phyloP scores from a whole-genome alignment of 2,329 filamentous ascomycete species.

The Aulographum hederae region DNA sequence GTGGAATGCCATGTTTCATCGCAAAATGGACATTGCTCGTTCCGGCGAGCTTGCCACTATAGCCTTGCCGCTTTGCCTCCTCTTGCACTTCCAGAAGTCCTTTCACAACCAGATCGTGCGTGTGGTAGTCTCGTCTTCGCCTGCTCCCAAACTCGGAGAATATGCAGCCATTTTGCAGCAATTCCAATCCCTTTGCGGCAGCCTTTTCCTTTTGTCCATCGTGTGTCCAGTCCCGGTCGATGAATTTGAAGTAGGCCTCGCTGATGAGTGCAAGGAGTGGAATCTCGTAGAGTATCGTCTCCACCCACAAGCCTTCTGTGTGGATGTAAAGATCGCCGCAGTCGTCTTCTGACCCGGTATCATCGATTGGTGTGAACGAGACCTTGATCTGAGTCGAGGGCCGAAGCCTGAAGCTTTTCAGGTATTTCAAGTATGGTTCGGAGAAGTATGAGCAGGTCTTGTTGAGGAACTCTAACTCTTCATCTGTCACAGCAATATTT shows the following conservation, averaged over 20 bases:
- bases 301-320: constrained; percentile 71
- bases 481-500: constrained; percentile 58
- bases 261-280: constrained; percentile 81
- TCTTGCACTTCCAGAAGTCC: constrained; percentile 66
- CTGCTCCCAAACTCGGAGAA: constrained; percentile 91
- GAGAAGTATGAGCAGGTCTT: constrained; percentile 67
- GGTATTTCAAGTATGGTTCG: constrained; percentile 58
- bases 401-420: constrained; percentile 63
- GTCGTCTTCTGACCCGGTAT: constrained; percentile 46
- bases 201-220: constrained; percentile 73
- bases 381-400: constrained; percentile 65
- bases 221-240: constrained; percentile 84
- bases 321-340: constrained; percentile 62
- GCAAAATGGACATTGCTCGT: constrained; percentile 96
- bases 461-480: constrained; percentile 66
- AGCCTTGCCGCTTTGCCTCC: constrained; percentile 30
- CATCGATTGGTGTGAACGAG: constrained; percentile 37
- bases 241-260: constrained; percentile 94
- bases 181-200: constrained; percentile 56
- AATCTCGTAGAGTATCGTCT: constrained; percentile 96
- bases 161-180: constrained; percentile 68
- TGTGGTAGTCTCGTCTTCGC: constrained; percentile 80
- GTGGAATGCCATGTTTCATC: constrained; percentile 72
- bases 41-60: constrained; percentile 58
- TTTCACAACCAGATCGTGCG: constrained; percentile 77